These are phyloP conservation scores for Botrytis hyacinthi DNA, from an alignment of 2,329 filamentous ascomycete species.

Conservation along the genomic window DNA sequence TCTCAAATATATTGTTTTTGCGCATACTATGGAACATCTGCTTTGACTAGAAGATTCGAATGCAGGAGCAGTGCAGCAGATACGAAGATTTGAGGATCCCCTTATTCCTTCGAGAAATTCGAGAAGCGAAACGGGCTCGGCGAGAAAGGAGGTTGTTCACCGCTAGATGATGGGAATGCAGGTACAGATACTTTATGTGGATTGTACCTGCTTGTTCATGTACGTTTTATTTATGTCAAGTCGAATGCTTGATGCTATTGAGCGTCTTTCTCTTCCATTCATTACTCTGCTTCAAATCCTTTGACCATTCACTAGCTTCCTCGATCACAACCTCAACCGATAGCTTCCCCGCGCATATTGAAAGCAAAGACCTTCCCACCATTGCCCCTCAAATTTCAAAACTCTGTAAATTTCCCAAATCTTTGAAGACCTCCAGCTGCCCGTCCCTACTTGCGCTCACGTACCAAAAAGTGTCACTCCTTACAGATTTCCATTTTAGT, in stretches of 20 bases:
- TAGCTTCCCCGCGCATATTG: background rate
- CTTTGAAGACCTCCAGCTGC: background rate
- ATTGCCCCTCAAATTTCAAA: background rate
- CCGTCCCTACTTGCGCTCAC: background rate
- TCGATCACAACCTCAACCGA: background rate
- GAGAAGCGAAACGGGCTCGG: background rate
- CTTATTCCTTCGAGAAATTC: background rate
- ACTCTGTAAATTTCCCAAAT: background rate
- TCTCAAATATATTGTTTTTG: background rate
- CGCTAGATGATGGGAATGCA: background rate
- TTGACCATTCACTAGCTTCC: background rate
- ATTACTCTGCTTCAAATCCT: background rate
- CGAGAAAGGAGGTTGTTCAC: background rate
- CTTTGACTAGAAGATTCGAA: background rate
- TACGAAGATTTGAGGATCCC: slow-evolving; percentile 2
- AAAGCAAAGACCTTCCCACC: background rate
- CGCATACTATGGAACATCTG: background rate
- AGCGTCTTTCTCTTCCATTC: background rate
- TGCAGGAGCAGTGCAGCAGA: background rate
- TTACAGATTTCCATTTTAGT: background rate
- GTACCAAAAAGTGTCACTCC: background rate
- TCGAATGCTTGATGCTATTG: background rate
- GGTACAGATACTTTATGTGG: background rate
- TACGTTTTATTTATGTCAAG: background rate
- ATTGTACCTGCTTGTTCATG: background rate